A percentile compares a stretch with the other conserved stretches of the same genome.
Conservation (phyloP, 1,139 yeast genomes). For the Candida sanyaensis region DNA sequence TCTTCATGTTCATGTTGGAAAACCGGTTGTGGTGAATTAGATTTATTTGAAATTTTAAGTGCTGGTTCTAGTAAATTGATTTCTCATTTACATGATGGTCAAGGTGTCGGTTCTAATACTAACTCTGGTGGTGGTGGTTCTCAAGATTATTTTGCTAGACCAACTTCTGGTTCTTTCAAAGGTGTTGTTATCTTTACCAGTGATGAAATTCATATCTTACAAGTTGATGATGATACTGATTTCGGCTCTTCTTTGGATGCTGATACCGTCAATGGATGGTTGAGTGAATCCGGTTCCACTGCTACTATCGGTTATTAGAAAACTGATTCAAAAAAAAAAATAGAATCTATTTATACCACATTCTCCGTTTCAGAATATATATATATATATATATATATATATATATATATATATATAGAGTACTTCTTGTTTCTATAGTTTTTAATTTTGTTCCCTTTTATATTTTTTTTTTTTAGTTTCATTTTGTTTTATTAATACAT, state of each 20-base stretch:
- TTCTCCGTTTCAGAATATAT: not conserved
- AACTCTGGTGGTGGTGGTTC: constrained; percentile 80
- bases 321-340: not conserved
- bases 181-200: constrained; percentile 84
- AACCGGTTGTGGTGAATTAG: constrained; percentile 81
- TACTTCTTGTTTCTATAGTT: too few relatives aligned
- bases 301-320: constrained; percentile 22
- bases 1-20: constrained; percentile 74
- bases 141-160: constrained; percentile 83
- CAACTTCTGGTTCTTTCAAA: constrained; percentile 72
- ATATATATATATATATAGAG: not conserved
- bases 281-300: constrained; percentile 47
- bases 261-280: constrained; percentile 59
- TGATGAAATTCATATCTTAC: constrained; percentile 56
- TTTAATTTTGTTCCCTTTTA: not conserved
- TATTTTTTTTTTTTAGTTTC: not conserved
- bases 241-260: constrained; percentile 58
- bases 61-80: constrained; percentile 75
- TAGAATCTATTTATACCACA: too few relatives aligned
- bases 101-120: constrained; percentile 58
- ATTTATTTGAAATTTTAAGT: constrained; percentile 72
- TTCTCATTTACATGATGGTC: constrained; percentile 84
- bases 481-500: constrained; percentile 3
- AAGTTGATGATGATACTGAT: constrained; percentile 45
- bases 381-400: not conserved